These are phyloP conservation scores for Cardamine resedifolia DNA, from an alignment of 345 rosid genomes.

Conservation along the genomic window DNA sequence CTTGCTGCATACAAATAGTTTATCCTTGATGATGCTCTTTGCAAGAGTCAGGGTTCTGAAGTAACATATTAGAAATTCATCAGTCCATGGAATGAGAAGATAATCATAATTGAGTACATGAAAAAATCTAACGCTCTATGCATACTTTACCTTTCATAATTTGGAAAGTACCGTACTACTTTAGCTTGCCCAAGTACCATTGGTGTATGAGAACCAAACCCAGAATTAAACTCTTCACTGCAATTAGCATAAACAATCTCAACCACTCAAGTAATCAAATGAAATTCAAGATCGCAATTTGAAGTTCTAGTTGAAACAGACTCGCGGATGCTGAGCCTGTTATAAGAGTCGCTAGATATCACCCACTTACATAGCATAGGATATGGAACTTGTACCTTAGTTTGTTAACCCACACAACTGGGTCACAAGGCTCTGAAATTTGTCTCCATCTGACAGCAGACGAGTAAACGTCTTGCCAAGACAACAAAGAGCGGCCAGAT, in stretches of 20 bases:
- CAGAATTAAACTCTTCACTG: slow-evolving; percentile 95
- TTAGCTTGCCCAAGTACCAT: slow-evolving; percentile 91
- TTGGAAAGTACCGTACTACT: slow-evolving; percentile 79
- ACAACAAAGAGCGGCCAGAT: slow-evolving; percentile 54
- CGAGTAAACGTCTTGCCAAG: slow-evolving; percentile 87
- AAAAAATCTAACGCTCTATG: background rate
- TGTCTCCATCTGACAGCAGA: slow-evolving; percentile 96
- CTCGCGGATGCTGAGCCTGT: background rate
- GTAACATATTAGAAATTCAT: slow-evolving; percentile 20
- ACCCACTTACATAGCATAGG: background rate
- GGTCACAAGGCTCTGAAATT: slow-evolving; percentile 98
- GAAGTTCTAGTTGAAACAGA: background rate
- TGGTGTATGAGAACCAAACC: slow-evolving; percentile 97
- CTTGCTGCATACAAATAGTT: slow-evolving; percentile 64
- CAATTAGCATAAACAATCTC: slow-evolving; percentile 30
- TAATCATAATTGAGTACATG: background rate
- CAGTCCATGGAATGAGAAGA: background rate
- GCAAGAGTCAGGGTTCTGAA: slow-evolving; percentile 74
- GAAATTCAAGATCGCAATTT: background rate
- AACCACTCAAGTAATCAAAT: background rate
- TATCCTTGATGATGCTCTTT: slow-evolving; percentile 73
- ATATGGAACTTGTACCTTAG: slow-evolving; percentile 52
- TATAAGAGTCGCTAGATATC: background rate
- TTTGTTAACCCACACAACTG: slow-evolving; percentile 96
- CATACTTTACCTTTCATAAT: slow-evolving; percentile 63